A percentile compares a stretch with the other conserved stretches of the same genome.
Conservation (phyloP, 257 asterid genomes). For the Plantago ovata region DNA sequence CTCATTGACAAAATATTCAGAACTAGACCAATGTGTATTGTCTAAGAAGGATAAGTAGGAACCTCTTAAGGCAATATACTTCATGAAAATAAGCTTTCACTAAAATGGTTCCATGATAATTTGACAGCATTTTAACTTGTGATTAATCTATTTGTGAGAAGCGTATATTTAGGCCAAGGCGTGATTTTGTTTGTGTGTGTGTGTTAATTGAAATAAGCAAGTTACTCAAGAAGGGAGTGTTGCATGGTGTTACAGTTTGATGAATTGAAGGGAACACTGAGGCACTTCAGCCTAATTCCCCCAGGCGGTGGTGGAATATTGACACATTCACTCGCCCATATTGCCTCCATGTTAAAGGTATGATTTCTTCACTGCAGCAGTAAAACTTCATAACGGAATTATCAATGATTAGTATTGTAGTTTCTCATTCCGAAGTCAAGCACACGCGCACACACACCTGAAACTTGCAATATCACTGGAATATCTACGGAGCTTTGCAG, state of each 20-base stretch:
- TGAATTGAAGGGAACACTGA: conserved; percentile 70
- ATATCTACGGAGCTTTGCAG: too few species aligned
- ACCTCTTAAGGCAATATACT: too few species aligned
- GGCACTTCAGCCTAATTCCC: conserved; percentile 85
- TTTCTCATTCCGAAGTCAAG: not conserved
- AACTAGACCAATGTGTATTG: too few species aligned
- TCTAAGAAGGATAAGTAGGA: too few species aligned
- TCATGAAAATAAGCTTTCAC: too few species aligned
- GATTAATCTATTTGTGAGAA: too few species aligned
- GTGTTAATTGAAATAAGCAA: too few species aligned
- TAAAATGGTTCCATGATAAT: too few species aligned
- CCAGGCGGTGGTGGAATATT: conserved; percentile 88
- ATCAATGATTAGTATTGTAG: not conserved
- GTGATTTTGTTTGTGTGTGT: too few species aligned
- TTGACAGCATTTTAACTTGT: too few species aligned
- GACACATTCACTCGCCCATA: conserved; percentile 74
- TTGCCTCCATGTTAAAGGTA: conserved; percentile 91
- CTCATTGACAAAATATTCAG: not conserved
- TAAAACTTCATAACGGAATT: conserved; percentile 2
- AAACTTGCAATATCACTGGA: too few species aligned
- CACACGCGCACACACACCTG: not conserved
- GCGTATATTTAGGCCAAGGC: too few species aligned
- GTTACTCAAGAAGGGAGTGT: not conserved
- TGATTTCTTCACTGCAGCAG: conserved; percentile 7
- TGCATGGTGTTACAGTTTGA: conserved; percentile 54